Percentiles rank a stretch among this genome's conserved stretches.
These are phyloP conservation scores for Amylocarpus encephaloides DNA, from an alignment of 2,329 filamentous ascomycete genomes.

Conservation along the genomic window DNA sequence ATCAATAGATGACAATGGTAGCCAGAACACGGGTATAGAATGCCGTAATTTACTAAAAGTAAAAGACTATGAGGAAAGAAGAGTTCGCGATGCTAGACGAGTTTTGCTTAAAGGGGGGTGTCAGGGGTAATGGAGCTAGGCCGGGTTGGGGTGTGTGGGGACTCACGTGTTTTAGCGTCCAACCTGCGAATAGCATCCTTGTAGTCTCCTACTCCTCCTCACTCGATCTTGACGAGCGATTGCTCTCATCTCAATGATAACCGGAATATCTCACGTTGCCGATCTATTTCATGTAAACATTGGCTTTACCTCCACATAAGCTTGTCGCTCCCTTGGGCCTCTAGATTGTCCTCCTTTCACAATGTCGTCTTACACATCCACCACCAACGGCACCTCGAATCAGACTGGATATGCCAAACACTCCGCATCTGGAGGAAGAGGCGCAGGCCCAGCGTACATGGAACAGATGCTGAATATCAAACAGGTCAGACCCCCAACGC, in stretches of 20 bases:
- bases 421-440: background rate
- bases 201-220: too few species aligned
- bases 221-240: too few species aligned
- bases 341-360: too few species aligned
- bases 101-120: constrained; percentile 5
- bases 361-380: background rate
- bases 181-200: too few species aligned
- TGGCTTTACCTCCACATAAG: too few species aligned
- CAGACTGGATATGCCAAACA: background rate
- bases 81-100: background rate
- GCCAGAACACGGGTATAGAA: constrained; percentile 29
- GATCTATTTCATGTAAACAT: too few species aligned
- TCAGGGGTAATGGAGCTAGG: background rate
- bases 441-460: constrained; percentile 4
- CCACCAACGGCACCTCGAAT: background rate
- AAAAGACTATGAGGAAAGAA: constrained; percentile 20
- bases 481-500: constrained; percentile 1
- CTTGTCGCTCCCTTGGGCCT: too few species aligned
- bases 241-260: too few species aligned
- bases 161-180: too few species aligned
- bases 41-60: constrained; percentile 13
- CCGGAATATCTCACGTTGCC: too few species aligned
- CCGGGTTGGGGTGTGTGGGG: background rate
- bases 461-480: constrained; percentile 6
- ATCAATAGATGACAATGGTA: constrained; percentile 20